Evolutionary conservation across 352 stramenopile genomes (phyloP), one percentile per base, ranked within the genome.

Genomic region (Phytophthora sp.): DNA sequence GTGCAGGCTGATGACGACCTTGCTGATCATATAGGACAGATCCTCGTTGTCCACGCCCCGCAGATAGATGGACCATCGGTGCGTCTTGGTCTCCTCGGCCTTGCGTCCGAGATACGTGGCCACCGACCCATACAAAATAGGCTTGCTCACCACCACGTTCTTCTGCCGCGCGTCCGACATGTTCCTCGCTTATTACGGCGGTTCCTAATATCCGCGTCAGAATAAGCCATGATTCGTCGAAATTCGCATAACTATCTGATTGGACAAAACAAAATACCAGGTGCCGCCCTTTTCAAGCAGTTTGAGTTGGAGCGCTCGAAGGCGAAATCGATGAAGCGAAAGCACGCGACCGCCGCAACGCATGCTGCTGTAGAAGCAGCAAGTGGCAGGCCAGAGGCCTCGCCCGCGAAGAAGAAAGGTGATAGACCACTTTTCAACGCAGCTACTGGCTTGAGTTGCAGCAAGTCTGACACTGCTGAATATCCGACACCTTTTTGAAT

Each of bases 1-100:
- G 79, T 99, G 97, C 26, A 99, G 76, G 60, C 93, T 98, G 77
- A 99, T 99, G 36, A 98, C 88, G n/a, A 98, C 95, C 81, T 99
- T 99, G 62, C 82, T 89, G 72, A 99, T 88, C 72, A 98, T 97
- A 61, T 93, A 90, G 23, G 83, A 96, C 15, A 99, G 77, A 75
- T 99, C 96, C 73, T 98, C 95, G 31, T 96, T 86, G 60, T 98
- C 88, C 31, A 91, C 86, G 50, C 94, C 94, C 53, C 96, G 89
- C 30, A 99, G 68, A 71, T 97, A 98, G 61, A 98, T 96, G 30
- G 83, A 98, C 95, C 95, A 98, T 57, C 92, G 76, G 59, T 99
- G 96, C 8, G 96, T 98, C 77, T 97, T 93, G 51, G 92, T 96
- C 77, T 98, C 93, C 68, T 98, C 94, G 0, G 90, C 88, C 58